Conservation (phyloP, 1,139 yeast species). For the Yamadazyma diddensiae region DNA sequence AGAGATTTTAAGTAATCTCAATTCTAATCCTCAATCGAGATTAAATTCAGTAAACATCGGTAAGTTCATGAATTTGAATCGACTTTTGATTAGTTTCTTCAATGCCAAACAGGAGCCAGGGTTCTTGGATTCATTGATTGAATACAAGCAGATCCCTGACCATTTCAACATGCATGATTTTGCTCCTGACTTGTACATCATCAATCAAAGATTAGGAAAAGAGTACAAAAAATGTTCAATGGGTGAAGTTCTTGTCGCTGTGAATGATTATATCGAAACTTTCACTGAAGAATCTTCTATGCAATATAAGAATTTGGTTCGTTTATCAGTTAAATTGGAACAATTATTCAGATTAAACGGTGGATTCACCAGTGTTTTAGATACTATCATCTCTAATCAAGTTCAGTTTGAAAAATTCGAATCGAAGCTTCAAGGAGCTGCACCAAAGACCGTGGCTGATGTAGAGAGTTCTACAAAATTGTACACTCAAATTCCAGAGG, state of each 20-base stretch:
- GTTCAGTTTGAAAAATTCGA: slow-evolving; percentile 23
- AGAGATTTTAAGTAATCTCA: slow-evolving; percentile 14
- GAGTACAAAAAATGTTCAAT: slow-evolving; percentile 7
- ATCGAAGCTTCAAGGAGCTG: slow-evolving; percentile 6
- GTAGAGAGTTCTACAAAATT: not conserved
- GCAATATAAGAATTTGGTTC: slow-evolving; percentile 3
- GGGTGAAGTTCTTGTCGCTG: slow-evolving; percentile 9
- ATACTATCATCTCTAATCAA: slow-evolving; percentile 25
- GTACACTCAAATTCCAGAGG: slow-evolving; percentile 22
- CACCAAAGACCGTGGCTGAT: not conserved
- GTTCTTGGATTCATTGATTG: slow-evolving; percentile 28
- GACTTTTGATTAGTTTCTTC: slow-evolving; percentile 20
- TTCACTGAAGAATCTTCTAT: slow-evolving; percentile 2
- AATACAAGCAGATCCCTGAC: slow-evolving; percentile 35
- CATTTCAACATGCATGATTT: slow-evolving; percentile 33
- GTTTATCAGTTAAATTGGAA: slow-evolving; percentile 14
- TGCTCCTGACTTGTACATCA: slow-evolving; percentile 24
- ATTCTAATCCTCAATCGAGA: slow-evolving; percentile 17
- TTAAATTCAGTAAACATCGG: slow-evolving; percentile 10
- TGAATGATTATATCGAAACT: slow-evolving; percentile 9
- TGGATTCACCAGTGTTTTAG: slow-evolving; percentile 31
- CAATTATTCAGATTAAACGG: slow-evolving; percentile 26
- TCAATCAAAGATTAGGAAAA: slow-evolving; percentile 20
- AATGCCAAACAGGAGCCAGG: slow-evolving; percentile 24
- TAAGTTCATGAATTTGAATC: slow-evolving; percentile 8